phyloP scores from a whole-genome alignment of 1,284 basidiomycete genomes.

The Termitomyces sp. region DNA sequence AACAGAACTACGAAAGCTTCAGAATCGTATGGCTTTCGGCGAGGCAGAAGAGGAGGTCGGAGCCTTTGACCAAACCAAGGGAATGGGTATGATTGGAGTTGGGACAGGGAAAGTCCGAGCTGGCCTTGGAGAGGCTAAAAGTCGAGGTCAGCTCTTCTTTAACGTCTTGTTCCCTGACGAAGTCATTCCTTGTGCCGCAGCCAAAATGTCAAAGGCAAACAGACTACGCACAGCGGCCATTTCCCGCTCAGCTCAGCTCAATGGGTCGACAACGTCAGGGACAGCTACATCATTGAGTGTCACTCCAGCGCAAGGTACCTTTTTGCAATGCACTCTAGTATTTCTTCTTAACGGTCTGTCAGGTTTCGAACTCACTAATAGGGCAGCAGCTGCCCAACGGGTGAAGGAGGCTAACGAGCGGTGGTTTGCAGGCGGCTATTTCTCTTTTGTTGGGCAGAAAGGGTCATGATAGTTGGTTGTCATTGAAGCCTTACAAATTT shows the following conservation, averaged over 20 bases:
- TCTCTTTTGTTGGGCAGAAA: constrained; percentile 75
- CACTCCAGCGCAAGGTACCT: constrained; percentile 89
- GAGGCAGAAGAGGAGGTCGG: constrained; percentile 95
- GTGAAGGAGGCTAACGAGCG: constrained; percentile 91
- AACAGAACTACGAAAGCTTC: constrained; percentile 94
- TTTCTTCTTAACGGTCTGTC: constrained; percentile 14
- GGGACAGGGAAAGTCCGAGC: constrained; percentile 86
- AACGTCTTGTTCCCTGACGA: neutral
- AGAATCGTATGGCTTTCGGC: constrained; percentile 96
- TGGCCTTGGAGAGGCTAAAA: constrained; percentile 80
- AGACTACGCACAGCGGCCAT: constrained; percentile 85
- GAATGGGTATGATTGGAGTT: constrained; percentile 93
- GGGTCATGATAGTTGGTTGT: constrained; percentile 29
- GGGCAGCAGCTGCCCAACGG: constrained; percentile 68
- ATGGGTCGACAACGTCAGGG: constrained; percentile 63
- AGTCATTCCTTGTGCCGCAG: constrained; percentile 36
- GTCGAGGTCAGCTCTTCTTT: constrained; percentile 58
- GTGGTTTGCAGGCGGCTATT: constrained; percentile 86
- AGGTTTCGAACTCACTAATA: constrained; percentile 89
- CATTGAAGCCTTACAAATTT: neutral
- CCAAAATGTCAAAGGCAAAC: constrained; percentile 96
- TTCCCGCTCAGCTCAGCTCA: constrained; percentile 59
- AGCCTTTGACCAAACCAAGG: constrained; percentile 94
- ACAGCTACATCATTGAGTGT: constrained; percentile 91
- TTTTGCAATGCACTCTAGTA: constrained; percentile 3